A percentile compares a stretch with the other conserved stretches of the same genome.
Conservation (phyloP, 768 basidiomycete genomes). For the Rhizopogon vulgaris region DNA sequence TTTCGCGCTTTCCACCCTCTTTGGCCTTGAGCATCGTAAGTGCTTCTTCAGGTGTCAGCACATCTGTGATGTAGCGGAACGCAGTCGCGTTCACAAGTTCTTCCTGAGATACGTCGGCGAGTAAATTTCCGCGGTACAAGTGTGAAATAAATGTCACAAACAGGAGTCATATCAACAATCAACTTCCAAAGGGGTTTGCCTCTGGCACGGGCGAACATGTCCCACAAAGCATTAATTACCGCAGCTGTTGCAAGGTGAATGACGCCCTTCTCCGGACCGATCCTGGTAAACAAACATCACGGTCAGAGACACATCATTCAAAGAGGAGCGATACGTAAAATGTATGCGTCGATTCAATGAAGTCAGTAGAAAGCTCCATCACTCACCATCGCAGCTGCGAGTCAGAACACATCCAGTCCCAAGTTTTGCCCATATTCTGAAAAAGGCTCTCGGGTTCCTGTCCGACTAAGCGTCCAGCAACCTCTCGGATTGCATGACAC, state of each 20-base stretch:
- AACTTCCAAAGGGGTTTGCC: constrained; percentile 93
- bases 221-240: constrained; percentile 92
- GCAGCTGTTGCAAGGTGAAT: constrained; percentile 87
- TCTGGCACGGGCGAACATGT: constrained; percentile 77
- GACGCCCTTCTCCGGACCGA: constrained; percentile 93
- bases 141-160: constrained; percentile 16
- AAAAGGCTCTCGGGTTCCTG: constrained; percentile 80
- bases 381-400: constrained; percentile 85
- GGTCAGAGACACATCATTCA: background rate
- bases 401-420: constrained; percentile 83
- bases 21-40: constrained; percentile 73
- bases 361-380: background rate
- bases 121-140: background rate
- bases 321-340: background rate
- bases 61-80: constrained; percentile 91
- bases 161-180: constrained; percentile 84
- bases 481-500: constrained; percentile 71
- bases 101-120: constrained; percentile 39
- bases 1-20: constrained; percentile 67
- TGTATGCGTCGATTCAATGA: background rate
- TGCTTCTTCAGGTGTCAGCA: constrained; percentile 87
- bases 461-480: constrained; percentile 78
- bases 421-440: constrained; percentile 84
- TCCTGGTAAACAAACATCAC: constrained; percentile 38
- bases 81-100: constrained; percentile 71